Base-by-base conservation (phyloP, 2,329 filamentous ascomycete genomes). In the Alternaria viburni region DNA sequence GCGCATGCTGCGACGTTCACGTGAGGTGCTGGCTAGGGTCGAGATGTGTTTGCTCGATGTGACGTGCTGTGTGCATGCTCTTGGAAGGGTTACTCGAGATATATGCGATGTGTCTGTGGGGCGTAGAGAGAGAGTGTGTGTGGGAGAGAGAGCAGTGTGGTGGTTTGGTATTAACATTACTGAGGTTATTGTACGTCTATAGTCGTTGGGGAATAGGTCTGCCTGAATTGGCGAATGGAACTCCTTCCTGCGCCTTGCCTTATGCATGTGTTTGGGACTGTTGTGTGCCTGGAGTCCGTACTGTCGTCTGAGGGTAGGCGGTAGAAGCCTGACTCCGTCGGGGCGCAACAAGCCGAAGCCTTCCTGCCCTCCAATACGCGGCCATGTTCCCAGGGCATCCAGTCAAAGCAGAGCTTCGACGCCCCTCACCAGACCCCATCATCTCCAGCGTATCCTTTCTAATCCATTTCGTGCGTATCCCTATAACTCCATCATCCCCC, bases 401-500 rank as follows among this genome's bases (percentile, higher is more conserved):
- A 10, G 7, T 47, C 3, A 17, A 15, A 10, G n/a, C 13, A 10
- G 4, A 0, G 23, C 23, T 8, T 6, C 8, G 21, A 26, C 23
- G 21, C 25, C 23, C 45, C 21, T 10, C n/a, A 23, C 45, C 23
- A 26, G 23, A 49, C 3, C 3, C 45, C 19, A 17, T 49, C 23
- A 17, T n/a, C 26, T 11, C 23, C 15, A 11, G 15, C 0, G 0
- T 11, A 49, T 17, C n/a, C 26, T 6, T 11, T 49, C 46, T 23
- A 23, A 12, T 17, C 17, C 17, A 23, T 41, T 60, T 3, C 58
- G 26, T n/a, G 10, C 15, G 10, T 21, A 15, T 25, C 25, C 21
- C 51, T 66, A 76, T 56, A 61, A 46, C 55, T 76, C 74, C 73
- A 75, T 71, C 28, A 65, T 60, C 2, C 60, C 72, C 51, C 72